These are phyloP conservation scores for Fusarium sublunatum DNA, from an alignment of 2,329 filamentous ascomycete genomes.

Conservation along the genomic window DNA sequence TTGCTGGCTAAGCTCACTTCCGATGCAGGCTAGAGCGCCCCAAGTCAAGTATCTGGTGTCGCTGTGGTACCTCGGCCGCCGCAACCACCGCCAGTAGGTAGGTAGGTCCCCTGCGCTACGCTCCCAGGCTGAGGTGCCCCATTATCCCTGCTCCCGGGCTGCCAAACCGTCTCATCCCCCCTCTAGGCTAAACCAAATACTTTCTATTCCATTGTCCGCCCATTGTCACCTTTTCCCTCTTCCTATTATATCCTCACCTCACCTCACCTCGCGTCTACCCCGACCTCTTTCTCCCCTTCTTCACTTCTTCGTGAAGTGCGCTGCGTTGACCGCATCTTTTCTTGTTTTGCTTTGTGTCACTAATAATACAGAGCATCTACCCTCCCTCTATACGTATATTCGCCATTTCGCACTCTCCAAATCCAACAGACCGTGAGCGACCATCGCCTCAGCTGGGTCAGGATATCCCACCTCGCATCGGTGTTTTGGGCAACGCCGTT, in stretches of 20 bases:
- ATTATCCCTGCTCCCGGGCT: slow-evolving; percentile 40
- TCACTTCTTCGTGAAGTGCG: slow-evolving; percentile 35
- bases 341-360: slow-evolving; percentile 27
- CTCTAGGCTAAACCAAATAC: slow-evolving; percentile 30
- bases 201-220: slow-evolving; percentile 36
- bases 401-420: slow-evolving; percentile 24
- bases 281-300: slow-evolving; percentile 26
- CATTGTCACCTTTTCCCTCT: slow-evolving; percentile 35
- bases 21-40: slow-evolving; percentile 15
- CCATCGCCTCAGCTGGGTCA: slow-evolving; percentile 39
- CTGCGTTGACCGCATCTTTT: slow-evolving; percentile 45
- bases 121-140: slow-evolving; percentile 1
- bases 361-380: slow-evolving; percentile 41
- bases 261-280: slow-evolving; percentile 26
- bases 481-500: slow-evolving; percentile 39
- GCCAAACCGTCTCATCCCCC: slow-evolving; percentile 44
- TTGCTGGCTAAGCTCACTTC: background rate
- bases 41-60: slow-evolving; percentile 30
- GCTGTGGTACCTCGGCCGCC: slow-evolving; percentile 28
- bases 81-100: slow-evolving; percentile 24
- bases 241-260: slow-evolving; percentile 7
- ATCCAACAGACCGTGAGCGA: slow-evolving; percentile 20
- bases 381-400: background rate
- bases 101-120: slow-evolving; percentile 24
- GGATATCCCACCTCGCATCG: slow-evolving; percentile 36